Base-by-base conservation (phyloP, 1,139 yeast genomes). In the Scheffersomyces stambukii region DNA sequence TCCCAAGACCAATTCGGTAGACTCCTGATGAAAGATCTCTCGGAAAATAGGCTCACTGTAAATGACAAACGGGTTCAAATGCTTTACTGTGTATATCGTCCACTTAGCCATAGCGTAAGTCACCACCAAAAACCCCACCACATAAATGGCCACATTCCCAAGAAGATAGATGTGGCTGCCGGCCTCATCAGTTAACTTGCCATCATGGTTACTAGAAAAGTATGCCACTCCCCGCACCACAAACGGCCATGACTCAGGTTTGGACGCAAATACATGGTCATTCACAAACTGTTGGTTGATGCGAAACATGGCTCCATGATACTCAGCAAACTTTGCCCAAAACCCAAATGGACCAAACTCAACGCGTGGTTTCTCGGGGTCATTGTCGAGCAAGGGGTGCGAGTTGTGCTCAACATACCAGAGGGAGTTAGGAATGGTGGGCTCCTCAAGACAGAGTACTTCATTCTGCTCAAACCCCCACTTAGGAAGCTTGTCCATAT, bases 391-490 rank as follows among this genome's bases (percentile, higher is more conserved):
- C 4, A 50, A 35, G 2, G 83, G 81, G 46, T 77, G 81, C n/a
- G 57, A 52, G 41, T 77, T 77, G 35, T 56, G 55, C 41, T 83
- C 94, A 27, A 84, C 61, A 40, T 63, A 71, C 79, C 93, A 84
- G 25, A 72, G 52, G 0, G 89, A 64, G 42, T 76, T 71, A 8
- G 72, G 68, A 19, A 63, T 53, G 3, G 72, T 72, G 8, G 94
- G 86, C 19, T 70, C 72, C 23, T 73, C 72, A 19, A 82, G 70
- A 53, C 95, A 86, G 13, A 81, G 56, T 3, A 84, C 85, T 56
- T 86, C 95, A 50, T 77, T 78, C 45, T 82, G 93, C 19, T 64
- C 62, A 38, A 64, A 64, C 0, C 78, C 93, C 86, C 88, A 81
- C 2, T 63, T 64, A 4, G 93, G 93, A 23, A 85, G 58, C 40